Conservation (phyloP, 1,284 basidiomycete genomes). For the Filobasidium uniguttulatum region DNA sequence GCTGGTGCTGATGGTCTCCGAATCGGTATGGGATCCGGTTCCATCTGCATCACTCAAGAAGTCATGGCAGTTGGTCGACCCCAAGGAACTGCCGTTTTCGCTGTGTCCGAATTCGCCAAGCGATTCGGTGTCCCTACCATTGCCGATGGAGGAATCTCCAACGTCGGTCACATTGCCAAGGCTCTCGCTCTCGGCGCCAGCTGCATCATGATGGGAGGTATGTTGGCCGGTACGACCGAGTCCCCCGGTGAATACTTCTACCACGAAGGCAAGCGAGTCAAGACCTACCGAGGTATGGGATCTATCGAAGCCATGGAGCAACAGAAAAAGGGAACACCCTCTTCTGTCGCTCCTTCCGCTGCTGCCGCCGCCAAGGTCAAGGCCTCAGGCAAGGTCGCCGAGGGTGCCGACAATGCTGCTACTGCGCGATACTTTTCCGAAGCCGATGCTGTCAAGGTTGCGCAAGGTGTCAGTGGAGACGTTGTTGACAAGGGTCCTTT, state of each 20-base stretch:
- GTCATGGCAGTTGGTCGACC: constrained; percentile 99
- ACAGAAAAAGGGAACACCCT: constrained; percentile 43
- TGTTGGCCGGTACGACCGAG: constrained; percentile 91
- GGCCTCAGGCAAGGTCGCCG: constrained; percentile 36
- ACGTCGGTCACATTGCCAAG: constrained; percentile 97
- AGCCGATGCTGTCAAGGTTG: constrained; percentile 86
- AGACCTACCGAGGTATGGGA: constrained; percentile 98
- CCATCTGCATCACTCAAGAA: constrained; percentile 99
- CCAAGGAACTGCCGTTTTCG: constrained; percentile 90
- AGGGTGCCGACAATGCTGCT: constrained; percentile 64
- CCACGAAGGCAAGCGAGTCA: constrained; percentile 95
- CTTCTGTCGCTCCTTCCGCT: constrained; percentile 21
- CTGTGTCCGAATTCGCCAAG: constrained; percentile 82
- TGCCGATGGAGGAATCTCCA: constrained; percentile 92
- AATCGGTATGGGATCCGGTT: constrained; percentile 95
- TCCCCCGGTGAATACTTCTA: constrained; percentile 98
- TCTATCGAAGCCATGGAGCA: constrained; percentile 93
- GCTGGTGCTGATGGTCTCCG: constrained; percentile 90
- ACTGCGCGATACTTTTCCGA: constrained; percentile 97
- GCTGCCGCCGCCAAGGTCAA: constrained; percentile 20
- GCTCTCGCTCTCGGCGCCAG: constrained; percentile 84
- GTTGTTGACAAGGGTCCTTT: constrained; percentile 96
- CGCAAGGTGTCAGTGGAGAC: constrained; percentile 91
- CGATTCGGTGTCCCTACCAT: constrained; percentile 94
- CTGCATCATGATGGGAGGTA: constrained; percentile 97